Evolutionary conservation across 768 basidiomycete species (phyloP), one percentile per base, ranked within the genome.

Genomic region (Suillus subaureus): DNA sequence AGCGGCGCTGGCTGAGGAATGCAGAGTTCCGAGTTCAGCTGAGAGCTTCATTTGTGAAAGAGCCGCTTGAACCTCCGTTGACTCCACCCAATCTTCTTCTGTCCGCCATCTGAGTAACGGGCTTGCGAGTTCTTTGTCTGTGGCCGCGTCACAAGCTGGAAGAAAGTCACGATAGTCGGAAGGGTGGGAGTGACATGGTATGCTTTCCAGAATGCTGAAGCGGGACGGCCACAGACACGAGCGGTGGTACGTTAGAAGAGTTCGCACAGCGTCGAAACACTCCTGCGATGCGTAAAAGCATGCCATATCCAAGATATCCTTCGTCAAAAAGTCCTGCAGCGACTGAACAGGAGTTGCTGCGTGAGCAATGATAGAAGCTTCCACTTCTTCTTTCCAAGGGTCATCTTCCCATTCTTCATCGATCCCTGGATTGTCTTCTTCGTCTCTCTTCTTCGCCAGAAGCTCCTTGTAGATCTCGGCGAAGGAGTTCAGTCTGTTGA

Each of bases 131-230:
- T 93, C 91, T 31, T 67, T 64, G 57, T 85, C 82, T 11, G 73
- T 78, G 28, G 80, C 66, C 8, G 76, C 63, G 69, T 94, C 88
- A 65, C 88, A 80, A 0, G 79, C 76, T 39, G 93, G 93, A 23
- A 95, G 84, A 31, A 95, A 68, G 37, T 83, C 82, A 39, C 79
- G 79, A 73, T 85, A 93, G 26, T 83, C 79, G 1, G 84, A 80
- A 3, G 95, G 92, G 58, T 87, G 81, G 11, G 83, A 79, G 77
- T 94, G 87, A 69, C 88, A 86, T 39, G 97, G 94, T 64, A 97
- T 85, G 64, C 81, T 82, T 62, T 91, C 85, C 61, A 96, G 81
- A 58, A 98, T 84, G 37, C 75, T 70, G 71, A 91, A 83, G 26
- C 96, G 91, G 70, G 79, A 84, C 3, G 91, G 89, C 84, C 87